Evolutionary conservation across 2,329 filamentous ascomycete genomes (phyloP).

Genomic region (Lasiodiplodia sp.): DNA sequence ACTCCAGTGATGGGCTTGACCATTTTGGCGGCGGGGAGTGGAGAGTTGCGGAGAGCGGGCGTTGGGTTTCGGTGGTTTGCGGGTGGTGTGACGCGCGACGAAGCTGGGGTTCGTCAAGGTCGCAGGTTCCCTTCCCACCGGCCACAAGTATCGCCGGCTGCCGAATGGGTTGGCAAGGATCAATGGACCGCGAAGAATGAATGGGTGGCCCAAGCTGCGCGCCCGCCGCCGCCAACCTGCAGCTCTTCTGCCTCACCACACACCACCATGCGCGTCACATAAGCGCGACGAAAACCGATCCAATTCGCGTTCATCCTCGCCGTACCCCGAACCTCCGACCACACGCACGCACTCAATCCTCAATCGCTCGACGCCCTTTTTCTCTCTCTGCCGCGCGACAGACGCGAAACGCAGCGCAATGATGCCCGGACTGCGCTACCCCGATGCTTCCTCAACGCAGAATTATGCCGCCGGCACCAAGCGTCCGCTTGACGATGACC

Average conservation of each 20-base stretch:
- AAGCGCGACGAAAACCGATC: background rate
- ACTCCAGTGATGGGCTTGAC: slow-evolving; percentile 61
- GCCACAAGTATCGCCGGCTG: slow-evolving; percentile 8
- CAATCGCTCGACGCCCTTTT: slow-evolving; percentile 5
- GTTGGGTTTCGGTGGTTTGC: slow-evolving; percentile 7
- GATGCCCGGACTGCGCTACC: slow-evolving; percentile 29
- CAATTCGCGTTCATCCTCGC: background rate
- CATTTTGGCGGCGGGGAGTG: slow-evolving; percentile 43
- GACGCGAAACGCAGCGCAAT: slow-evolving; percentile 13
- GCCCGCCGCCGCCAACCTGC: background rate
- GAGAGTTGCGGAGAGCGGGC: slow-evolving; percentile 27
- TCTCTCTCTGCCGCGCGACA: background rate
- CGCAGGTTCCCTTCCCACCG: slow-evolving; percentile 7
- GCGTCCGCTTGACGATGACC: slow-evolving; percentile 35
- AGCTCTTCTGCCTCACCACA: background rate
- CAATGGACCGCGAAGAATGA: background rate
- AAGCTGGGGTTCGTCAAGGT: slow-evolving; percentile 9
- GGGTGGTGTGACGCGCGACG: slow-evolving; percentile 25
- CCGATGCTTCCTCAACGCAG: slow-evolving; percentile 22
- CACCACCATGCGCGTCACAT: slow-evolving; percentile 9
- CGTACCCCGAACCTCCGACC: background rate
- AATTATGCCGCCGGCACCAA: slow-evolving; percentile 41
- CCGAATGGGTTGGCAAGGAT: background rate
- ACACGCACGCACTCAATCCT: background rate
- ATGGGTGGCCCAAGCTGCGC: background rate